Percentiles rank a stretch among this genome's conserved stretches.
Conservation (phyloP, 441 rosid genomes). For the Populus hybrid region DNA sequence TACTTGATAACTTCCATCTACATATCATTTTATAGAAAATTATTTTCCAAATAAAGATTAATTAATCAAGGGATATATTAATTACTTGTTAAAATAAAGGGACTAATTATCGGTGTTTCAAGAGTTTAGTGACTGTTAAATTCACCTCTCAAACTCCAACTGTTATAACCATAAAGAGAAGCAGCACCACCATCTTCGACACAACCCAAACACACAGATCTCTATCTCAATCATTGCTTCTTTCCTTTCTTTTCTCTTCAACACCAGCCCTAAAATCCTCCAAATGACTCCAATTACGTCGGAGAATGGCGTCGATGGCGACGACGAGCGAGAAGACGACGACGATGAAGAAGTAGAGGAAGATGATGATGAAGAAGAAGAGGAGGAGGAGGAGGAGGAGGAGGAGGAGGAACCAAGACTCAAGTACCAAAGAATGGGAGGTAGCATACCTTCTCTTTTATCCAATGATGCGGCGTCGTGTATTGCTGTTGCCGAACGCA, state of each 20-base stretch:
- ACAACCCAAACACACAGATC: slow-evolving; percentile 1
- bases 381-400: slow-evolving; percentile 53
- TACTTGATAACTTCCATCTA: too few relatives aligned
- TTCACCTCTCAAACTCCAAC: not conserved
- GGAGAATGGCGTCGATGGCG: slow-evolving; percentile 96
- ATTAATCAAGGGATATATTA: not conserved
- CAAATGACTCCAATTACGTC: slow-evolving; percentile 79
- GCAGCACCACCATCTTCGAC: not conserved
- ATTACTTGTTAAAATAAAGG: not conserved
- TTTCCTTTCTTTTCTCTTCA: not conserved
- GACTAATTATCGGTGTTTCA: not conserved
- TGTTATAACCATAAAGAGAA: not conserved
- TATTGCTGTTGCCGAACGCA: slow-evolving; percentile 83
- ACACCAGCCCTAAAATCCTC: slow-evolving; percentile 19
- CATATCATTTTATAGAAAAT: too few relatives aligned
- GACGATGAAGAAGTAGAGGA: too few relatives aligned
- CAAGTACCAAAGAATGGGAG: slow-evolving; percentile 97
- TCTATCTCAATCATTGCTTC: slow-evolving; percentile 16
- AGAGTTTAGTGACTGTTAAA: not conserved
- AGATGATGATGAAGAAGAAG: slow-evolving; percentile 31
- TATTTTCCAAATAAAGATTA: not conserved
- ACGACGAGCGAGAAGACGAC: slow-evolving; percentile 66
- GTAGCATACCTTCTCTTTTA: slow-evolving; percentile 76
- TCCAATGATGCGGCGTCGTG: slow-evolving; percentile 90
- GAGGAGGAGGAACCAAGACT: slow-evolving; percentile 93